Evolutionary conservation across 768 basidiomycete species (phyloP).

Genomic region (Neoboletus magnificus): DNA sequence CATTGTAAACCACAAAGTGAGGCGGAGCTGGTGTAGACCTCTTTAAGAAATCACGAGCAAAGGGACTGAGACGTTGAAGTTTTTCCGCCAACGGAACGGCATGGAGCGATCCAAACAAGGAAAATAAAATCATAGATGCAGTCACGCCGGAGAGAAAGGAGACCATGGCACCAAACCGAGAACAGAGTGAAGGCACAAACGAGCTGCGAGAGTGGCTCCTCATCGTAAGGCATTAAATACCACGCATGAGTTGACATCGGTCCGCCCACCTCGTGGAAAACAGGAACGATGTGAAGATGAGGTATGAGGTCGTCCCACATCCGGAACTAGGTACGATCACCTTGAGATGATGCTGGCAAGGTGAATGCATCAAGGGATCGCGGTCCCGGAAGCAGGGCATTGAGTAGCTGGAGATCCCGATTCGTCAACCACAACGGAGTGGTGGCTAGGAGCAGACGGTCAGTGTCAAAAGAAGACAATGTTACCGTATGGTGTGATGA

Average conservation of each 20-base stretch:
- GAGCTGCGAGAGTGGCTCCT: neutral
- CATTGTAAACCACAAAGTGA: slow-evolving; percentile 43
- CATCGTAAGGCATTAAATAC: slow-evolving; percentile 18
- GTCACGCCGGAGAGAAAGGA: slow-evolving; percentile 6
- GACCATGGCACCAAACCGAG: slow-evolving; percentile 10
- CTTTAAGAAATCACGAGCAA: slow-evolving; percentile 21
- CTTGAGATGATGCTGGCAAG: neutral
- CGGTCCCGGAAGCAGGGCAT: slow-evolving; percentile 1
- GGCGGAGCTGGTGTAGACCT: slow-evolving; percentile 41
- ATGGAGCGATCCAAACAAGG: slow-evolving; percentile 3
- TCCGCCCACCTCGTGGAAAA: slow-evolving; percentile 1
- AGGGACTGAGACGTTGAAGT: slow-evolving; percentile 19
- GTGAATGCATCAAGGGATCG: neutral
- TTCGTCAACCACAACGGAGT: neutral
- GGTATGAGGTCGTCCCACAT: neutral
- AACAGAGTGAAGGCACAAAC: neutral
- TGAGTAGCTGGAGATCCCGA: neutral
- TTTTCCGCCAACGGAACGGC: slow-evolving; percentile 23
- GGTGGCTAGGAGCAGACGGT: neutral
- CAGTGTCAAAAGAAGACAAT: neutral
- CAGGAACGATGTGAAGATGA: slow-evolving; percentile 4
- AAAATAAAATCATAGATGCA: neutral
- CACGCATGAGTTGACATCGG: neutral
- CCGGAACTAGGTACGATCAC: neutral
- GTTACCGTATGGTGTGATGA: slow-evolving; percentile 4